Percentiles rank a stretch among this genome's conserved stretches.
phyloP scores from a whole-genome alignment of 495 filamentous ascomycete species.

The Aspergillus ellipticus region DNA sequence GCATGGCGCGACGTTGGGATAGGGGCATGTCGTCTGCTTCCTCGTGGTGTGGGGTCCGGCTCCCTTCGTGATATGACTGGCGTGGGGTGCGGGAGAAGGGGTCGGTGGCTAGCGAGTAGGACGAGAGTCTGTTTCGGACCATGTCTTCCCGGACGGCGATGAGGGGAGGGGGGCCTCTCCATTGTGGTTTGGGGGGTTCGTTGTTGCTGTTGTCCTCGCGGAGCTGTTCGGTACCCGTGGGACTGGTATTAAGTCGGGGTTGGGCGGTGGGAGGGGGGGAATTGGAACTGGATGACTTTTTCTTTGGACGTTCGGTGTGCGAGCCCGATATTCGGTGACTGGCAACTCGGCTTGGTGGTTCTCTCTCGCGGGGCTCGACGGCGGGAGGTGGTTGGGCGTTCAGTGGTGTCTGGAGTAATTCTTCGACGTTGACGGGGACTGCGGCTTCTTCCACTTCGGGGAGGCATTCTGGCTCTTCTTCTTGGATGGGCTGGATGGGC shows the following conservation, averaged over 20 bases:
- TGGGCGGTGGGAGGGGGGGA: conserved; percentile 11
- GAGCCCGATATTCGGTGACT: conserved; percentile 12
- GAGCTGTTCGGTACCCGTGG: conserved; percentile 6
- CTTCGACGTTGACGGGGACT: conserved; percentile 60
- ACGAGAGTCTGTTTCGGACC: conserved; percentile 37
- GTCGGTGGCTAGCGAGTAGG: conserved; percentile 36
- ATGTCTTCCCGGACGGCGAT: conserved; percentile 41
- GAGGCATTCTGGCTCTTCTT: conserved; percentile 19
- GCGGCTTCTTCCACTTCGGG: conserved; percentile 44
- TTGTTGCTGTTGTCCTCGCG: conserved; percentile 4
- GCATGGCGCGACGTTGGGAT: conserved; percentile 56
- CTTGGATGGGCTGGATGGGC: conserved; percentile 45
- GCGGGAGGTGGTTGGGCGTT: conserved; percentile 39
- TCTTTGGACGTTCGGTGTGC: conserved; percentile 7
- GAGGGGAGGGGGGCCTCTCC: conserved; percentile 36
- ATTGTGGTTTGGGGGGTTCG: conserved; percentile 19
- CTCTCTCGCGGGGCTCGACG: conserved; percentile 23
- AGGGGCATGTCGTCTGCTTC: conserved; percentile 71
- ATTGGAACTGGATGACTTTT: conserved; percentile 9
- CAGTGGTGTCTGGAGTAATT: conserved; percentile 67
- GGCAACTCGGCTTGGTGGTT: conserved; percentile 14
- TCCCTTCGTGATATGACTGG: conserved; percentile 14
- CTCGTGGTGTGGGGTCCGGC: conserved; percentile 19
- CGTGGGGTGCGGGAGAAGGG: conserved; percentile 28
- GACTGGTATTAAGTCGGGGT: conserved; percentile 4